phyloP scores from a whole-genome alignment of 2,329 filamentous ascomycete genomes.

The Zymoseptoria ardabiliae region DNA sequence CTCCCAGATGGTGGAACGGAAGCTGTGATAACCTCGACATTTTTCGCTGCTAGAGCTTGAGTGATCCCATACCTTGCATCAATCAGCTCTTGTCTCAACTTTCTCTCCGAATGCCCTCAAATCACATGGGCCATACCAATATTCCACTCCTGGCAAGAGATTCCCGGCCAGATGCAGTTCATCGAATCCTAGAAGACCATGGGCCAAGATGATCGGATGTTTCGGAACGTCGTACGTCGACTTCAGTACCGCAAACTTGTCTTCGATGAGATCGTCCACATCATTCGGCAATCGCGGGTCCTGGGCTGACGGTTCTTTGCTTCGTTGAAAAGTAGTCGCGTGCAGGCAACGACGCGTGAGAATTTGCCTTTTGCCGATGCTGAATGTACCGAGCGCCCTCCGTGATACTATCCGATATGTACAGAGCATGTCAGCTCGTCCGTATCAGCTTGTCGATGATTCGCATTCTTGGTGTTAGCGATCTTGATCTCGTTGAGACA shows the following conservation, averaged over 20 bases:
- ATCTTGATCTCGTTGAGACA: background rate
- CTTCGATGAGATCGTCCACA: slow-evolving; percentile 30
- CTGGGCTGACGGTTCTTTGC: slow-evolving; percentile 2
- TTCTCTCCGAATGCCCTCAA: background rate
- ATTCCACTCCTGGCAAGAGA: slow-evolving; percentile 51
- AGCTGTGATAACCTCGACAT: slow-evolving; percentile 55
- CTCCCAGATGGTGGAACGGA: slow-evolving; percentile 52
- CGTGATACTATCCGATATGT: background rate
- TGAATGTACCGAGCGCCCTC: background rate
- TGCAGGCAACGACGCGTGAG: background rate
- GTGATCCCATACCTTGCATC: slow-evolving; percentile 45
- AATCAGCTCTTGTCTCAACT: background rate
- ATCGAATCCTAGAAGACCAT: slow-evolving; percentile 60
- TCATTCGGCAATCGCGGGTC: slow-evolving; percentile 20
- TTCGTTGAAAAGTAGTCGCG: background rate
- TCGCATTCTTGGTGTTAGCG: background rate
- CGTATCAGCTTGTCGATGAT: background rate
- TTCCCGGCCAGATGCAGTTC: slow-evolving; percentile 46
- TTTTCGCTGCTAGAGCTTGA: slow-evolving; percentile 49
- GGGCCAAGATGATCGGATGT: slow-evolving; percentile 55
- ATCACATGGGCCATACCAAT: slow-evolving; percentile 39
- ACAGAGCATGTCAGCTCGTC: background rate
- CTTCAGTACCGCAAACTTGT: slow-evolving; percentile 55
- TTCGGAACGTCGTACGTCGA: slow-evolving; percentile 49
- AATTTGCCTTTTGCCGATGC: background rate